These are phyloP conservation scores for Coemansia sp. DNA, from an alignment of 192 early-diverging fungal genomes.

Conservation along the genomic window DNA sequence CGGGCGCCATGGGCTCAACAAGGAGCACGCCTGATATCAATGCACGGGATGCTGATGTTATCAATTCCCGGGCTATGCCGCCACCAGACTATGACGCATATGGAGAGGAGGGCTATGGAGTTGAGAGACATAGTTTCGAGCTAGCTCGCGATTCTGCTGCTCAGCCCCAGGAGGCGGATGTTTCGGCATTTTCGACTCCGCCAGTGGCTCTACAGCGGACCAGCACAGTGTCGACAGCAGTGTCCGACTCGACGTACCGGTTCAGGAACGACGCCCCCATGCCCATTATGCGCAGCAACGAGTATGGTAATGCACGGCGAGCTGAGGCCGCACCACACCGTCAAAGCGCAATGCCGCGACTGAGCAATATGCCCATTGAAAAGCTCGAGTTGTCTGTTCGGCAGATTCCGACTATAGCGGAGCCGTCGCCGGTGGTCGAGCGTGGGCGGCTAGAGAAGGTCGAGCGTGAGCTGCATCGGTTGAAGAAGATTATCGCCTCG, in stretches of 20 bases:
- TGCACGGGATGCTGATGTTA: neutral
- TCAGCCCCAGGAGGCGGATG: neutral
- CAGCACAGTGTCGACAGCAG: conserved; percentile 3
- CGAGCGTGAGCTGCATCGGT: conserved; percentile 47
- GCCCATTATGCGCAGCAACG: neutral
- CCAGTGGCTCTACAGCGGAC: neutral
- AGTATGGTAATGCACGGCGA: neutral
- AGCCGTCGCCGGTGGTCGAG: conserved; percentile 26
- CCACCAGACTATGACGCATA: neutral
- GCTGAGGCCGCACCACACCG: neutral
- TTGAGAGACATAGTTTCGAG: neutral
- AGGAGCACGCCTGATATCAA: neutral
- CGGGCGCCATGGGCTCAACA: neutral
- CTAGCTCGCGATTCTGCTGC: neutral
- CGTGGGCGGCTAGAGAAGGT: conserved; percentile 44
- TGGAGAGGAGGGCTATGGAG: neutral
- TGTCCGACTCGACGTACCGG: neutral
- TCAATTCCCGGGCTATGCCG: neutral
- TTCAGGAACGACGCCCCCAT: neutral
- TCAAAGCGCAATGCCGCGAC: neutral
- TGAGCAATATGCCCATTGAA: neutral
- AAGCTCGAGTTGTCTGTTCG: neutral
- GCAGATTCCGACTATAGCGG: neutral
- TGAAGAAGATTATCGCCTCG: conserved; percentile 53
- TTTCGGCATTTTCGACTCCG: neutral